Base-by-base conservation (phyloP, 139 green algal genomes). In the Asterochloris sp. region DNA sequence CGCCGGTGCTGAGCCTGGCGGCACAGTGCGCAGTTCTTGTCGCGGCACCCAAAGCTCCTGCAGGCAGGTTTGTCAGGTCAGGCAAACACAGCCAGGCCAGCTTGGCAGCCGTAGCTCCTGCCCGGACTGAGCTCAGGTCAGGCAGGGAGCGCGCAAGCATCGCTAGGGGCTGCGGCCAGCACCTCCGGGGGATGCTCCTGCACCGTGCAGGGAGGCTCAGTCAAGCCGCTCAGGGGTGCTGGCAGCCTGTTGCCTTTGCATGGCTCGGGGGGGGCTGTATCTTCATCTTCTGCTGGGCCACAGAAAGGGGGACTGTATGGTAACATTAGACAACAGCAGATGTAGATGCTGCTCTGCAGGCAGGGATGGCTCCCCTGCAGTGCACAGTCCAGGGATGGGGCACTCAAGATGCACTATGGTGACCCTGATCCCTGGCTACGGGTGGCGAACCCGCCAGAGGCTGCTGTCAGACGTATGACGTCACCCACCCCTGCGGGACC, bases 1-100 rank as follows among this genome's bases (percentile, higher is more conserved):
- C 89, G 82, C 26, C 89, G 79, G 75, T 74, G 69, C 68, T 86
- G 87, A 54, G 68, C 87, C 26, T 87, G 86, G 82, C 85, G 82
- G 80, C 88, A 90, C 23, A 91, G 73, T 27, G 85, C 83, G 78
- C 89, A 92, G 26, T 83, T 76, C 60, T 80, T 80, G 81, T 91
- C 84, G 47, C 88, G 27, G 74, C 89, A 92, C 23, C 89, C 89
- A 67, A 91, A 76, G 80, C 86, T 85, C 74, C 89, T 92, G 81
- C 80, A 69, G 0, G 24, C 23, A 81, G 24, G 24, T 13, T 15
- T 4, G 6, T 19, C 28, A 24, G 62, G n/a, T 67, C 17, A 47
- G 27, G 16, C 63, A 21, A 78, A 6, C 38, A 54, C 38, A 54
- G 38, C 2, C 38, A 54, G 38, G 38, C 38, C 6, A 6, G 6